A percentile compares a stretch with the other conserved stretches of the same genome.
Conservation (phyloP, 192 early-diverging fungal genomes). For the Backusella mclennaniae region DNA sequence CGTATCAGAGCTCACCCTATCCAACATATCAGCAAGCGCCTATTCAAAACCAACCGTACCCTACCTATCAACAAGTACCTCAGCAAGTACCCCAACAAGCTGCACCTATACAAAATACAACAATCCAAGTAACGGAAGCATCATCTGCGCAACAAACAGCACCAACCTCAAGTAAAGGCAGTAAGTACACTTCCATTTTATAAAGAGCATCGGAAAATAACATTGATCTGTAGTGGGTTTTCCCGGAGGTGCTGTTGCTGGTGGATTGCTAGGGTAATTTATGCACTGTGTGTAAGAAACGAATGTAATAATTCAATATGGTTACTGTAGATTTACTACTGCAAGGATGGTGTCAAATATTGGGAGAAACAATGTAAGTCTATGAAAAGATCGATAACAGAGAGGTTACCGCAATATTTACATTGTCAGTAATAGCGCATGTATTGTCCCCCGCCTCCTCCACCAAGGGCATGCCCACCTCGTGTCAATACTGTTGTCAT, state of each 20-base stretch:
- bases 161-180: background rate
- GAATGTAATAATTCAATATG: background rate
- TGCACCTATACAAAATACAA: background rate
- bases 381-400: background rate
- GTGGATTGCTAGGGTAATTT: conserved; percentile 14
- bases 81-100: background rate
- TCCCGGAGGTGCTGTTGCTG: conserved; percentile 1
- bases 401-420: background rate
- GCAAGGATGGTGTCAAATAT: background rate
- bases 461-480: background rate
- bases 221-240: background rate
- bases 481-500: background rate
- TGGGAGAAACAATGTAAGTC: background rate
- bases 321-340: conserved; percentile 11
- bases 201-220: background rate
- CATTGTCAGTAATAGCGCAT: background rate
- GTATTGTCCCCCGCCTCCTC: background rate
- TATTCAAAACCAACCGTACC: background rate
- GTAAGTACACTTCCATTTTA: background rate
- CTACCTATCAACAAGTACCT: background rate
- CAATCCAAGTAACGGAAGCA: background rate
- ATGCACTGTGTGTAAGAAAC: background rate
- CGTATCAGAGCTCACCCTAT: background rate
- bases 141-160: background rate
- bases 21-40: background rate